phyloP scores from a whole-genome alignment of 768 basidiomycete species.

The Suillus fuscotomentosus region DNA sequence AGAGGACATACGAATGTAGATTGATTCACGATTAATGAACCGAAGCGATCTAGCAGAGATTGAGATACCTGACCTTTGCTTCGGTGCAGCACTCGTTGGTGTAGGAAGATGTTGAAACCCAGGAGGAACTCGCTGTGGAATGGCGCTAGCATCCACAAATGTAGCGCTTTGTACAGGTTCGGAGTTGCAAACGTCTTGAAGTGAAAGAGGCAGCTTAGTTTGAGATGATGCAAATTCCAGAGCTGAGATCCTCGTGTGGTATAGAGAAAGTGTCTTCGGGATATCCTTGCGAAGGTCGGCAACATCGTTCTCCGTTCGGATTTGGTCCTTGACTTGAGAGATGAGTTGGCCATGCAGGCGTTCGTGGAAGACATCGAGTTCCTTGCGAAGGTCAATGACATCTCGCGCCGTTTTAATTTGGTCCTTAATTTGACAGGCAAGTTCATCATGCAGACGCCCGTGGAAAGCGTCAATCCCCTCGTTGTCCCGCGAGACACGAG shows the following conservation, averaged over 20 bases:
- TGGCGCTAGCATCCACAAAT: background rate
- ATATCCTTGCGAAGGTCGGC: background rate
- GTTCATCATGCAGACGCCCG: background rate
- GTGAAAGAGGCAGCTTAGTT: background rate
- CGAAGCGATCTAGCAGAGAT: background rate
- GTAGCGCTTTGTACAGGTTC: background rate
- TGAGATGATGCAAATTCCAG: background rate
- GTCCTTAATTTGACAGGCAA: background rate
- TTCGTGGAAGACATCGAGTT: background rate
- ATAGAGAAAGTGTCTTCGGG: background rate
- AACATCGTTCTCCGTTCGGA: background rate
- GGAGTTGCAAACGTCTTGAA: background rate
- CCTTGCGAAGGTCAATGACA: background rate
- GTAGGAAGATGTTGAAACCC: background rate
- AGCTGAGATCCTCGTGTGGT: background rate
- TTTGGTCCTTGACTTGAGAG: background rate
- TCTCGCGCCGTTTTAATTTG: background rate
- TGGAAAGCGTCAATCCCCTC: background rate
- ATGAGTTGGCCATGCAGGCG: background rate
- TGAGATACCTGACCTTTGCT: background rate
- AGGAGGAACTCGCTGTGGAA: background rate
- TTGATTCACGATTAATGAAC: background rate
- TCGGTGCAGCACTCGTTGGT: background rate
- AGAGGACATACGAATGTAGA: background rate
- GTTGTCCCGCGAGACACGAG: background rate